Evolutionary conservation across 2,329 filamentous ascomycete species (phyloP), one percentile per base, ranked within the genome.

Genomic region (Juglanconis oblonga): DNA sequence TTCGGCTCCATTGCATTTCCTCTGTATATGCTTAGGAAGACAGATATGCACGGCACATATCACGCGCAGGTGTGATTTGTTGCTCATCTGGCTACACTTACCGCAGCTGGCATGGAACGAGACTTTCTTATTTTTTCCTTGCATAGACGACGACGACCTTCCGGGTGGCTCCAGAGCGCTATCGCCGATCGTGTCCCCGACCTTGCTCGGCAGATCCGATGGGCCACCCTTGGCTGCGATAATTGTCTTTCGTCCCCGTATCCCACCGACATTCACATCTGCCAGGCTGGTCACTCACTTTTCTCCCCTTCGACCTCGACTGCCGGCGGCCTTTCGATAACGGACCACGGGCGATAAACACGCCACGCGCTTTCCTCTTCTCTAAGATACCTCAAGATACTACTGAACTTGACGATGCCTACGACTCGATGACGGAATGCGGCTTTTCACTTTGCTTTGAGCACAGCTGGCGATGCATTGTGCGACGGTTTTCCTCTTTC

Each of bases 1-100:
- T 51, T 57, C 48, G 52, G 47, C 50, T 33, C 57, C 54, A 63
- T 62, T 64, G 56, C 59, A 59, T 56, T 55, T 62, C 51, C 52
- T 62, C 45, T 57, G 56, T 59, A 64, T 59, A 59, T 64, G 62
- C 61, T 64, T 59, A 64, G 60, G 50, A 55, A 58, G 49, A 53
- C 54, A 61, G 44, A 56, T 62, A 58, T 24, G 52, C 55, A 58
- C 44, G 38, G 48, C 52, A 58, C 56, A 61, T 62, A 49, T 56
- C 52, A 49, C 48, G 52, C 40, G 42, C 50, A 50, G 55, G 48
- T 62, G 58, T 54, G 55, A 62, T 58, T 56, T 62, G 58, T 61
- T 58, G 58, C 52, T 56, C 55, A 62, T 62, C 32, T 58, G 59
- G 58, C 62, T 63, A 55, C 40, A 58, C 38, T 17, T 54, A 49